Evolutionary conservation across 2,329 filamentous ascomycete genomes (phyloP).

Genomic region (Xylaria sp.): DNA sequence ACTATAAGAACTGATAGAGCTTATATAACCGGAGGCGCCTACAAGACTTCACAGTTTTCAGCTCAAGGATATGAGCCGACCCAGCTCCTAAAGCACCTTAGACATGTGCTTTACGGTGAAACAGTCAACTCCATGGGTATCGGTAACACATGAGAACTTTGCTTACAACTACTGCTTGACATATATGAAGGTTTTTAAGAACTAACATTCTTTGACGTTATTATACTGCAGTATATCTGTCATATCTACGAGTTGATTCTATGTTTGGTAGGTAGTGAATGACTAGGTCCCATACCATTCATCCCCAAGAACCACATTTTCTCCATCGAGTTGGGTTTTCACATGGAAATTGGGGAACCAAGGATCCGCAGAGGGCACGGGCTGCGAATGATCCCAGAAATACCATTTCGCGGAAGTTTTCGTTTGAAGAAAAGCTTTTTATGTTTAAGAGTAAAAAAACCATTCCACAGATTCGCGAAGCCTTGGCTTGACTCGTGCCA

Average conservation of each 20-base stretch:
- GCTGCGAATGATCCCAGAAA: slow-evolving; percentile 35
- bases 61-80: no score
- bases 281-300: background rate
- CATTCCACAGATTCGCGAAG: background rate
- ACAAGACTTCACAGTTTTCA: no score
- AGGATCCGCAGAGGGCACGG: slow-evolving; percentile 31
- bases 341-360: slow-evolving; percentile 16
- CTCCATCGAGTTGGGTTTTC: background rate
- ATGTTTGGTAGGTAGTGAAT: background rate
- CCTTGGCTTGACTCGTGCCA: no score
- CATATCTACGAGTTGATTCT: background rate
- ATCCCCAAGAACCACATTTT: background rate
- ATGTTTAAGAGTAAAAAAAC: background rate
- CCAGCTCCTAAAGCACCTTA: no score
- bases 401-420: background rate
- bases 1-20: no score
- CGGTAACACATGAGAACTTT: no score
- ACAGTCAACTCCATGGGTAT: no score
- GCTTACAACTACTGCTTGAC: no score
- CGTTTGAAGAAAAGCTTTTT: background rate
- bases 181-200: background rate
- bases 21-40: no score
- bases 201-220: background rate
- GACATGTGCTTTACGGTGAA: no score
- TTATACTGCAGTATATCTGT: background rate